Evolutionary conservation across 306 rosid species (phyloP), one percentile per base, ranked within the genome.

Genomic region (Cicer yamashitae): DNA sequence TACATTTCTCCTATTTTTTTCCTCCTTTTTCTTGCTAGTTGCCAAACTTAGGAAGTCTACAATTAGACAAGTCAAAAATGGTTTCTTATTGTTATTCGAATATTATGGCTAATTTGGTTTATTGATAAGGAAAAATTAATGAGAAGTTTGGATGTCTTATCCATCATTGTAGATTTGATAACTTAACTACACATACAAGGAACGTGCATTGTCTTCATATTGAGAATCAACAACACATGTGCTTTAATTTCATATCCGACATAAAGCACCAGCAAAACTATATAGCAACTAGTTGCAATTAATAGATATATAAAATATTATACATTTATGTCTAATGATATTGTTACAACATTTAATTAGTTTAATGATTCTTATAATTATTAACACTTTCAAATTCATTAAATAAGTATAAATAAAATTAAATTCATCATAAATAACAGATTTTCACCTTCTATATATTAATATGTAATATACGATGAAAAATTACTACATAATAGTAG

Each of bases 171-270:
- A 18, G 75, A 45, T 11, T 58, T 34, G 68, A 67, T 38, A 54
- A 3, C 37, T 34, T 38, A 54, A 6, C 37, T 34, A 14, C 15
- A 37, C 4, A 53, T 48, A 74, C 20, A 41, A 17, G 48, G 70
- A 75, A 81, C 84, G 40, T 81, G 84, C 34, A 15, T 18, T 81
- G 84, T 76, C 77, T 75, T 75, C 40, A 57, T 61, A 8, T 45
- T 59, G 45, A 56, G 48, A 17, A 60, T 75, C 60, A 56, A 10
- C 17, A 8, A 13, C 59, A 65, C 59, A 73, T 70, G 61, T 53
- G 61, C 73, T 61, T 75, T 65, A 22, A 65, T 76, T 65, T 69
- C 37, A 7, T 81, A 7, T 41, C 18, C 43, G 81, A 61, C 72
- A 61, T 51, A 68, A 12, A 20, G 48, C 8, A 67, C 70, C 65